A percentile compares a stretch with the other conserved stretches of the same genome.
phyloP scores from a whole-genome alignment of 805 yeast species.

The Metahyphopichia silvanorum region DNA sequence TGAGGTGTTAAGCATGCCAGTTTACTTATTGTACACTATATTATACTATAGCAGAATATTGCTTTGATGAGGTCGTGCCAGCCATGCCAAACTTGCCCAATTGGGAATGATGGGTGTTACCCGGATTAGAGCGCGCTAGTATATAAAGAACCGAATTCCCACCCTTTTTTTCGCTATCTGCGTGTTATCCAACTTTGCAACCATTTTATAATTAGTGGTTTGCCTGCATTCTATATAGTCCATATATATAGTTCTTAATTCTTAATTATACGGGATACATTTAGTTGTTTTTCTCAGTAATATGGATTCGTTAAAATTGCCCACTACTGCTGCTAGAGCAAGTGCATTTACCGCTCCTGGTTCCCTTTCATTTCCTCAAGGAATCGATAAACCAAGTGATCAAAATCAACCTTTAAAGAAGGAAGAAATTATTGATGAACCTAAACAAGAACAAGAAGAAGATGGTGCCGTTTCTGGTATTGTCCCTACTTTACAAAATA shows the following conservation, averaged over 20 bases:
- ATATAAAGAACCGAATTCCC: conserved; percentile 20
- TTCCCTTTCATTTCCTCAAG: conserved; percentile 62
- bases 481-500: conserved; percentile 92
- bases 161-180: conserved; percentile 6
- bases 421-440: conserved; percentile 26
- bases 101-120: conserved; percentile 4
- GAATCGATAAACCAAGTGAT: conserved; percentile 23
- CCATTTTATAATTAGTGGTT: no score
- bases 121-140: conserved; percentile 12
- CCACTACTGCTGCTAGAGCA: conserved; percentile 76
- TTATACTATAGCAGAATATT: not conserved
- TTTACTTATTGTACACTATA: not conserved
- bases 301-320: conserved; percentile 74
- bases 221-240: no score
- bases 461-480: conserved; percentile 88
- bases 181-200: no score
- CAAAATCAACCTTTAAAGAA: conserved; percentile 11
- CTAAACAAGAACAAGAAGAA: conserved; percentile 42
- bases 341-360: conserved; percentile 66
- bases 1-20: not conserved
- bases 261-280: conserved; percentile 34
- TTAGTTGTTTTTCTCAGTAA: conserved; percentile 35
- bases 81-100: not conserved
- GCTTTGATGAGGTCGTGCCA: not conserved
- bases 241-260: conserved; percentile 6